Conservation (phyloP, 257 asterid genomes). For the Voacanga thouarsii region DNA sequence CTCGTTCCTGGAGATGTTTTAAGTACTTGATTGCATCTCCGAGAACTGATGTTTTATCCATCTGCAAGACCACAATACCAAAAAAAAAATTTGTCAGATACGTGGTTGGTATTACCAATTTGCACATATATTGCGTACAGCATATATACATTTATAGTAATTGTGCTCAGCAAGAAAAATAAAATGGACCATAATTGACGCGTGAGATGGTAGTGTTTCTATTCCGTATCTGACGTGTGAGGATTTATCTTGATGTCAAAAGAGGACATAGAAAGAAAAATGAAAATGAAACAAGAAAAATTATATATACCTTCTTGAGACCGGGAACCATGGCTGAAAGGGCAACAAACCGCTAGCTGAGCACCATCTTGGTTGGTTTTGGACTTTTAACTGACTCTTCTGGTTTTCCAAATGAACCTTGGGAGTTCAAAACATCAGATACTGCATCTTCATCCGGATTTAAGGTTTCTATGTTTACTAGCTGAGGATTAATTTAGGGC, state of each 20-base stretch:
- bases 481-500: slow-evolving; percentile 4
- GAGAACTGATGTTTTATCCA: slow-evolving; percentile 26
- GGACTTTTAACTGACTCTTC: slow-evolving; percentile 1
- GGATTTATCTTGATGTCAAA: neutral
- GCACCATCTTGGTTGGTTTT: slow-evolving; percentile 21
- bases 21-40: slow-evolving; percentile 28
- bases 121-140: neutral
- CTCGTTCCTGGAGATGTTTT: slow-evolving; percentile 21
- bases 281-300: too few relatives aligned
- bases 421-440: slow-evolving; percentile 15
- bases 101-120: too few relatives aligned
- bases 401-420: neutral
- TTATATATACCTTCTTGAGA: slow-evolving; percentile 35
- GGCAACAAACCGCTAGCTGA: slow-evolving; percentile 35
- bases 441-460: slow-evolving; percentile 11
- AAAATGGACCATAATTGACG: neutral
- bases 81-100: neutral
- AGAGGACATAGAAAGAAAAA: neutral
- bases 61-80: slow-evolving; percentile 3
- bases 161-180: neutral
- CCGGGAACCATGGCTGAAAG: slow-evolving; percentile 48
- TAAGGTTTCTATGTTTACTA: neutral
- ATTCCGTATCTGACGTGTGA: neutral
- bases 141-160: neutral
- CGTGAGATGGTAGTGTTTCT: neutral